These are phyloP conservation scores for Hygrophila difformis DNA, from an alignment of 257 asterid species.

Conservation along the genomic window DNA sequence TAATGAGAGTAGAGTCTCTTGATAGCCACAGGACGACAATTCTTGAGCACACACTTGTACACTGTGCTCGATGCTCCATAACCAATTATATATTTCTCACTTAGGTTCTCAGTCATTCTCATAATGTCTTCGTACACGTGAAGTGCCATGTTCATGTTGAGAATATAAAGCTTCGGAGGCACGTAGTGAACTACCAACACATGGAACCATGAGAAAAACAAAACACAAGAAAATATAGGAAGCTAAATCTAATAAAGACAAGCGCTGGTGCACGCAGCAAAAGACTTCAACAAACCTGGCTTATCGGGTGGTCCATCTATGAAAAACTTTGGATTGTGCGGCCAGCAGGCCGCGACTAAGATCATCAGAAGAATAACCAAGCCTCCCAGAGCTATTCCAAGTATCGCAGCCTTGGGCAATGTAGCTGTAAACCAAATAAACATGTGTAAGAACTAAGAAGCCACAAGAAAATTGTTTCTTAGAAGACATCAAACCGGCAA, in stretches of 20 bases:
- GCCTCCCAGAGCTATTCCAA: slow-evolving; percentile 86
- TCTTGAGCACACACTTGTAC: slow-evolving; percentile 81
- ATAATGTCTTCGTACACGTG: slow-evolving; percentile 90
- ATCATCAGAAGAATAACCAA: slow-evolving; percentile 76
- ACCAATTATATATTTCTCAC: slow-evolving; percentile 78
- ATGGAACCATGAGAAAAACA: neutral
- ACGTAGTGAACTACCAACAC: slow-evolving; percentile 49
- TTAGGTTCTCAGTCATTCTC: slow-evolving; percentile 91
- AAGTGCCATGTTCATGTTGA: slow-evolving; percentile 97
- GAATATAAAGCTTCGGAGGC: slow-evolving; percentile 83
- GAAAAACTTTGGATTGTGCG: slow-evolving; percentile 47
- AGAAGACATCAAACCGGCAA: neutral
- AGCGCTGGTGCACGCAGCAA: neutral
- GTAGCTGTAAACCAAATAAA: slow-evolving; percentile 62
- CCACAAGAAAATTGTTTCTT: neutral
- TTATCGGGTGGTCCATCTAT: slow-evolving; percentile 61
- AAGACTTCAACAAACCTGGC: slow-evolving; percentile 49
- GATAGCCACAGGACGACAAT: slow-evolving; percentile 86
- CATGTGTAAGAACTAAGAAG: too few species aligned
- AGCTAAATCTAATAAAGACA: too few species aligned
- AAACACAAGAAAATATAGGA: too few species aligned
- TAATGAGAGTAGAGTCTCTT: slow-evolving; percentile 78
- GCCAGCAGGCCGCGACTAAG: slow-evolving; percentile 73
- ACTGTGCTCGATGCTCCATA: slow-evolving; percentile 93
- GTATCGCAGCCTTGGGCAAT: slow-evolving; percentile 88